Evolutionary conservation across 345 rosid species (phyloP).

Genomic region (rapeseed (Brassica napus)): Da-Ae NC_063449.1:22151501-22152000

Average conservation of each 20-base stretch:
- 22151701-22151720: constrained; percentile 71
- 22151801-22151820: constrained; percentile 61
- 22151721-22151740: constrained; percentile 81
- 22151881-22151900: constrained; percentile 67
- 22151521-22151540: constrained; percentile 76
- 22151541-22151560: constrained; percentile 78
- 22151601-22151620: constrained; percentile 55
- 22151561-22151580: constrained; percentile 77
- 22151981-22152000: constrained; percentile 64
- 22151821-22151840: constrained; percentile 76
- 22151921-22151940: constrained; percentile 68
- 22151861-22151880: constrained; percentile 68
- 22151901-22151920: constrained; percentile 83
- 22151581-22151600: constrained; percentile 59
- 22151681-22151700: constrained; percentile 66
- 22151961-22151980: constrained; percentile 56
- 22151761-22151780: constrained; percentile 81
- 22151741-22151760: constrained; percentile 83
- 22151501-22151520: constrained; percentile 60
- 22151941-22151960: constrained; percentile 90
- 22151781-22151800: constrained; percentile 73
- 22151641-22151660: constrained; percentile 71
- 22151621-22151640: constrained; percentile 65
- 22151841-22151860: constrained; percentile 84
- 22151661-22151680: constrained; percentile 64